Evolutionary conservation across 2,329 filamentous ascomycete genomes (phyloP), one percentile per base, ranked within the genome.

Genomic region (Rhynchosporium graminicola): DNA sequence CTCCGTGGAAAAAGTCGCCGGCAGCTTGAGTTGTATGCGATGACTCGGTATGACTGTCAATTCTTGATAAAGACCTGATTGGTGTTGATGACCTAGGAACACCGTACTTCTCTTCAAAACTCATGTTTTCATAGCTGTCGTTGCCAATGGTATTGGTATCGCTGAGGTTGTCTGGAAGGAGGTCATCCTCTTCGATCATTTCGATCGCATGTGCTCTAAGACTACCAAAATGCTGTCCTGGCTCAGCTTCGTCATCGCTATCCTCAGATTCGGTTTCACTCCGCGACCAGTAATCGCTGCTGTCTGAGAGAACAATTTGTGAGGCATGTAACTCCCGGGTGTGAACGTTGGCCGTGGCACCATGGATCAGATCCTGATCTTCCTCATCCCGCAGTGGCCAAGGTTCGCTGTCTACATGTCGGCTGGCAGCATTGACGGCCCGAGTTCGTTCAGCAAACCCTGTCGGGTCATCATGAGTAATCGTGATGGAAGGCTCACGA

Each of bases 61-160:
- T 29, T 6, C 33, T 15, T 10, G 51, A 54, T 1, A 42, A 13
- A 3, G 51, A 54, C 40, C 36, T 54, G 51, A 54, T 54, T 2
- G 51, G 36, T 3, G 33, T 54, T 3, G 51, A 28, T 10, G 51
- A 12, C 13, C 51, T 42, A 5, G 51, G 51, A 29, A 54, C 51
- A 1, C 36, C 51, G 28, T 54, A 54, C 28, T 42, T 54, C 10
- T 54, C 51, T 54, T 54, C 51, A 13, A 54, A 54, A 36, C 36
- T 54, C n/a, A 54, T 13, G 10, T 42, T 36, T 4, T 54, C 51
- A 3, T 50, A 28, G 10, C 51, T 54, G n/a, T 54, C 51, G 15
- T n/a, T 40, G 33, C 28, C 36, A 10, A 10, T 29, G 5, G 33
- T 36, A 8, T n/a, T 4, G 5, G 13, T 29, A 6, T 29, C 38